Conservation (phyloP, 2,329 filamentous ascomycete species). For the Microdochium trichocladiopsis region DNA sequence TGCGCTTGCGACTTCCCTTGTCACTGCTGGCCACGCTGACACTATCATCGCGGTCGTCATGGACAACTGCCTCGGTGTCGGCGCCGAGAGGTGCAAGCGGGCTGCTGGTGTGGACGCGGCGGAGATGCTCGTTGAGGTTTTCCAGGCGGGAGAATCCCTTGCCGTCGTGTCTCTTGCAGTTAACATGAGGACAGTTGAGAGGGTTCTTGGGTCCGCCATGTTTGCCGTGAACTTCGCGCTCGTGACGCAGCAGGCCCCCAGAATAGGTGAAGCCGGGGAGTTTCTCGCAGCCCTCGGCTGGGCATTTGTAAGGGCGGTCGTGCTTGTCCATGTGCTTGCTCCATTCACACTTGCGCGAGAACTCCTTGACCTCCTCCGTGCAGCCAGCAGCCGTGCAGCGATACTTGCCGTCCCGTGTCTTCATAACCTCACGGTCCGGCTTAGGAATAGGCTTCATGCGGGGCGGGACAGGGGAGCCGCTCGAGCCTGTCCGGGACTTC, state of each 20-base stretch:
- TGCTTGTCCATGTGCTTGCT: conserved; percentile 99
- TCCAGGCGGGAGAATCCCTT: conserved; percentile 90
- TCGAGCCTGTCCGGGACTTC: conserved; percentile 3
- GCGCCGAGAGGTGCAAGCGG: conserved; percentile 18
- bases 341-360: conserved; percentile 86
- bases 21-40: conserved; percentile 14
- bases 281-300: conserved; percentile 77
- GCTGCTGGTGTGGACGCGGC: conserved; percentile 70
- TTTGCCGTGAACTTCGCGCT: conserved; percentile 88
- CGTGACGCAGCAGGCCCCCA: conserved; percentile 80
- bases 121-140: conserved; percentile 88
- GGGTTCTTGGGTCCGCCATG: conserved; percentile 84
- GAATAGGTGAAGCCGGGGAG: conserved; percentile 93
- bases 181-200: conserved; percentile 75
- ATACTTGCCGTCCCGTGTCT: conserved; percentile 68
- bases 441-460: conserved; percentile 50
- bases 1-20: conserved; percentile 35
- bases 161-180: conserved; percentile 83
- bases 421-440: conserved; percentile 47
- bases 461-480: conserved; percentile 13
- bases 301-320: conserved; percentile 85
- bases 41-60: conserved; percentile 36
- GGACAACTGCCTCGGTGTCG: conserved; percentile 9
- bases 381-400: conserved; percentile 69
- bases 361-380: conserved; percentile 54